phyloP scores from a whole-genome alignment of 2,329 filamentous ascomycete genomes.

The Lachnellula cervina region DNA sequence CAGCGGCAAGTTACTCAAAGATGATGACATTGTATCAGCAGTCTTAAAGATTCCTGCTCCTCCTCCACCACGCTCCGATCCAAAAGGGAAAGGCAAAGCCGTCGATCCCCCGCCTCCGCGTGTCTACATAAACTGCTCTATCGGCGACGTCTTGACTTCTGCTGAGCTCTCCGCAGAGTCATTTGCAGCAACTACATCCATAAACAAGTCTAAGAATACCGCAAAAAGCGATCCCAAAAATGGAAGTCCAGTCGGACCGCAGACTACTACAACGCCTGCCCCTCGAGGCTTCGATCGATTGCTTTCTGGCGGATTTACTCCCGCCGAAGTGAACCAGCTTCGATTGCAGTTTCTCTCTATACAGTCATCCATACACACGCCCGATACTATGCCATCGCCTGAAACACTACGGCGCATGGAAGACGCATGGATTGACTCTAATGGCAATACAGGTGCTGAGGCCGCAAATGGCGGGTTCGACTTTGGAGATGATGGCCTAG shows the following conservation, averaged over 20 bases:
- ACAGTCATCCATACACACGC: constrained; percentile 75
- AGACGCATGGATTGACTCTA: constrained; percentile 84
- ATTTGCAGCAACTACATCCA: constrained; percentile 28
- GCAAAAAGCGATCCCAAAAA: constrained; percentile 9
- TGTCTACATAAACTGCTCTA: constrained; percentile 90
- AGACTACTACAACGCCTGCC: constrained; percentile 40
- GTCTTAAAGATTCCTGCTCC: constrained; percentile 62
- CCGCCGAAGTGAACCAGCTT: constrained; percentile 76
- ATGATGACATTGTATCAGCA: constrained; percentile 61
- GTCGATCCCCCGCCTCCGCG: constrained; percentile 45
- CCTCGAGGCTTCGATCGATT: constrained; percentile 87
- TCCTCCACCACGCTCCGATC: constrained; percentile 40
- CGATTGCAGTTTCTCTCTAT: constrained; percentile 86
- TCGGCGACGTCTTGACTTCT: constrained; percentile 68
- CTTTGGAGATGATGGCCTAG: constrained; percentile 34
- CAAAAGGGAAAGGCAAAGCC: constrained; percentile 64
- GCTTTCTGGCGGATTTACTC: constrained; percentile 72
- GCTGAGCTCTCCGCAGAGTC: constrained; percentile 66
- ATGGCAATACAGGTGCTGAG: constrained; percentile 36
- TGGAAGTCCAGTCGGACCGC: constrained; percentile 4
- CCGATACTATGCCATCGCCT: constrained; percentile 81
- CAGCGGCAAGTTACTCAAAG: constrained; percentile 78
- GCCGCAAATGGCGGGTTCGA: constrained; percentile 36
- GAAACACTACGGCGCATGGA: constrained; percentile 73
- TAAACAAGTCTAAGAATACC: constrained; percentile 16